Base-by-base conservation (phyloP, 805 yeast species). In the Wickerhamomyces bovis region DNA sequence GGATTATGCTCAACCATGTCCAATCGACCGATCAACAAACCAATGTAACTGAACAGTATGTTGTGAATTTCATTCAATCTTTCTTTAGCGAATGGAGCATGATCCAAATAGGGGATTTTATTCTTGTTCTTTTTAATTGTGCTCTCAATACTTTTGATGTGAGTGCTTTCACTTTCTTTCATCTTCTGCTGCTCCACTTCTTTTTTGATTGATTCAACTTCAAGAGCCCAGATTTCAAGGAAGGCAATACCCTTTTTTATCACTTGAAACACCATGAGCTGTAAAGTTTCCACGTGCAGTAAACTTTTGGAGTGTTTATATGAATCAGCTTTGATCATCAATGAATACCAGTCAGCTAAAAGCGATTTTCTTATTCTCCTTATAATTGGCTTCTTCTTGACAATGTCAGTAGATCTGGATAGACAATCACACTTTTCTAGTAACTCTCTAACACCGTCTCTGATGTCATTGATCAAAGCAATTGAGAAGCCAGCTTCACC, bases 331-430 rank as follows among this genome's bases (percentile, higher is more conserved):
- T 83, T 84, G 35, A 80, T 73, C 81, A 85, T 82, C 38, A 86
- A 68, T 44, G 80, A 81, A 52, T 85, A 85, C 95, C 95, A 86
- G 59, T 84, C 90, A 2, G 90, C 83, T 28, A 86, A 71, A 46
- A 86, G 64, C 35, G 80, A 72, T 62, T 86, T 86, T 53, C 95
- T 73, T 44, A 80, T 71, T 52, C 75, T 79, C 46, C 87, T 69
- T 15, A 86, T 77, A 4, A 75, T 61, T 2, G 87, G 82, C 43
- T 77, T 73, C 50, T 75, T 73, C 51, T 80, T 78, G 6, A 86
- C 90, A 41, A 84, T 72, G 26, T 80, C 81, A 53, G 83, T 82
- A 1, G 89, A 78, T 53, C 94, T 69, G 2, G 94, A 85, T 18
- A 86, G 75, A 65, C 92, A 85, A 49, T 81, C 83, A 0, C 92